Evolutionary conservation across 208 protist genomes (phyloP).

Genomic region (Sergeia podlipaevii): DNA sequence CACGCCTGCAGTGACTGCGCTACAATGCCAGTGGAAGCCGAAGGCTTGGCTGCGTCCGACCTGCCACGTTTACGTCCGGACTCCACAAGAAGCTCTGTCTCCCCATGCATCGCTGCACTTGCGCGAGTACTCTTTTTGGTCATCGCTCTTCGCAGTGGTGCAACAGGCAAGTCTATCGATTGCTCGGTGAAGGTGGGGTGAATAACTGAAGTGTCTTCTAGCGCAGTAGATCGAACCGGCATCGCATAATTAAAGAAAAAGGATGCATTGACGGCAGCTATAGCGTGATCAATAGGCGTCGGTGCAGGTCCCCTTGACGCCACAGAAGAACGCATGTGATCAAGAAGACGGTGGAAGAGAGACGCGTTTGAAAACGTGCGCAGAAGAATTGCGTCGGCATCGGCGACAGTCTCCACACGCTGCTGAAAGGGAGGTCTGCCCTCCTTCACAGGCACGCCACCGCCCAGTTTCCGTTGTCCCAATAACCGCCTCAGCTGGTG

Average conservation of each 20-base stretch:
- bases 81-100: neutral
- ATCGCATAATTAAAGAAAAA: slow-evolving; percentile 13
- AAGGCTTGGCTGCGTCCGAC: neutral
- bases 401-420: slow-evolving; percentile 16
- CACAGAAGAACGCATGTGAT: no score
- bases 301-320: no score
- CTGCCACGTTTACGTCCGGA: slow-evolving; percentile 17
- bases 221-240: neutral
- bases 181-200: no score
- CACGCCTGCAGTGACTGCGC: slow-evolving; percentile 55
- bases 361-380: slow-evolving; percentile 48
- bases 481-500: slow-evolving; percentile 53
- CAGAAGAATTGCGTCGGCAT: slow-evolving; percentile 46
- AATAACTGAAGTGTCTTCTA: slow-evolving; percentile 1
- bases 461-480: slow-evolving; percentile 57
- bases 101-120: neutral
- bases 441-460: slow-evolving; percentile 14
- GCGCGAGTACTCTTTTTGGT: no score
- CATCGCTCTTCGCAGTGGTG: no score
- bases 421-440: slow-evolving; percentile 11
- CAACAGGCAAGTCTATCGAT: no score
- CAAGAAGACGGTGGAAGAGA: slow-evolving; percentile 33
- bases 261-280: slow-evolving; percentile 12
- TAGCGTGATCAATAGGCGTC: slow-evolving; percentile 16
- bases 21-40: slow-evolving; percentile 45